Evolutionary conservation across 2,329 filamentous ascomycete species (phyloP).

Genomic region (Scopulariopsis brevicaulis): DNA sequence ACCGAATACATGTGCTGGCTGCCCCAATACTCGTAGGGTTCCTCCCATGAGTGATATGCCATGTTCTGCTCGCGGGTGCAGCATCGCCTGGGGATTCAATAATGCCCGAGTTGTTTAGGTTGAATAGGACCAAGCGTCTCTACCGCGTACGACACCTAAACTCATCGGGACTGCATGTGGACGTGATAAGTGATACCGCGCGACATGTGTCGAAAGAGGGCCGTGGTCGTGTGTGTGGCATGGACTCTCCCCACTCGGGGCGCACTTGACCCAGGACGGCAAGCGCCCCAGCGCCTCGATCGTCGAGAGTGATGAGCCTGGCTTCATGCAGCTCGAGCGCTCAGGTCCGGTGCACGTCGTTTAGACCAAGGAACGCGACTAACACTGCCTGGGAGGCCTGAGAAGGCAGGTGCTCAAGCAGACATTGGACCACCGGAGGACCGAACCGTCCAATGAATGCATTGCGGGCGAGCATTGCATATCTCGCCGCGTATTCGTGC

Average conservation of each 20-base stretch:
- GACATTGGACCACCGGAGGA: not conserved
- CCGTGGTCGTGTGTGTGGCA: not conserved
- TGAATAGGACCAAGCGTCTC: not conserved
- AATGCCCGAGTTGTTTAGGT: not conserved
- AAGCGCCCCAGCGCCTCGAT: not conserved
- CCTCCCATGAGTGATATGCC: no score
- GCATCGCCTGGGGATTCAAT: not conserved
- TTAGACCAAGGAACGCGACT: not conserved
- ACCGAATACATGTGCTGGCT: not conserved
- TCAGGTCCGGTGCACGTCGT: not conserved
- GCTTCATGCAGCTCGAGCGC: not conserved
- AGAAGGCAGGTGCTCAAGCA: not conserved
- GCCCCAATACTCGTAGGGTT: not conserved
- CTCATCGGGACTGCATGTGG: not conserved
- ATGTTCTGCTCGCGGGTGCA: no score
- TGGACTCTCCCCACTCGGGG: not conserved
- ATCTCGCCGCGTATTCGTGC: not conserved
- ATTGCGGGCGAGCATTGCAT: conserved; percentile 1
- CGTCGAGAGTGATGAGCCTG: not conserved
- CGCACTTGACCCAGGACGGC: not conserved
- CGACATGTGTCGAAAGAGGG: not conserved
- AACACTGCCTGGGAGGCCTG: not conserved
- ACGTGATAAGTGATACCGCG: not conserved
- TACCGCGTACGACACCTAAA: not conserved
- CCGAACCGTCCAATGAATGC: not conserved